Evolutionary conservation across 31 red algal species (phyloP), one percentile per base, ranked within the genome.

Genomic region (Odonthalia washingtoniensis): DNA sequence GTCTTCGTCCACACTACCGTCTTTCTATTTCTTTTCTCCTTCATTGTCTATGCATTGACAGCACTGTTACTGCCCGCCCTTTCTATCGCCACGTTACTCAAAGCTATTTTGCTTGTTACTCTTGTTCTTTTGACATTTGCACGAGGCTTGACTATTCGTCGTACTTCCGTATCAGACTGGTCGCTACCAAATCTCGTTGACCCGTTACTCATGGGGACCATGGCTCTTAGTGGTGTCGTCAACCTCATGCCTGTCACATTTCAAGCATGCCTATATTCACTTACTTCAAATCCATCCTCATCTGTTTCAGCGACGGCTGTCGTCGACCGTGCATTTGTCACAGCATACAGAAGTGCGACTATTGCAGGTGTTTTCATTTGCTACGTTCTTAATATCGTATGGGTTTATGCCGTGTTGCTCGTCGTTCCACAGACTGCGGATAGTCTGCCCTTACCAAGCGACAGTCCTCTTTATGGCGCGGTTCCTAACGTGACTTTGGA

Each of bases 211-310:
- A 89, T 98, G 85, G 93, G 93, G n/a, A 98, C 96, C 52, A 69
- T 98, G 34, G 93, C 96, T 49, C 90, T 98, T 24, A 90, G 89
- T 39, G 94, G 96, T 43, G 73, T 95, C 67, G 69, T 91, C 70
- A 95, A 93, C 65, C 74, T 95, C 80, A 95, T 98, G 93, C 96
- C 96, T 62, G 92, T 95, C 44, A 93, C 91, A 26, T 97, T 89
- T 69, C 88, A 92, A 16, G 72, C 78, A n/a, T 92, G 81, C 74
- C 43, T 92, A 5, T 74, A 92, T 65, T 81, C 78, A 9, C 30
- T 81, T 46, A 46, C 49, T 0, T 27, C 49, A 4, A 80, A 63
- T 73, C 38, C 43, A 39, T 17, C 37, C 3, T 18, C 3, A 3
- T 2, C 3, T 31, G 72, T 53, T 26, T 36, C 53, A 35, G 60